phyloP scores from a whole-genome alignment of 2,329 filamentous ascomycete genomes.

The Phyllosticta citriasiana region DNA sequence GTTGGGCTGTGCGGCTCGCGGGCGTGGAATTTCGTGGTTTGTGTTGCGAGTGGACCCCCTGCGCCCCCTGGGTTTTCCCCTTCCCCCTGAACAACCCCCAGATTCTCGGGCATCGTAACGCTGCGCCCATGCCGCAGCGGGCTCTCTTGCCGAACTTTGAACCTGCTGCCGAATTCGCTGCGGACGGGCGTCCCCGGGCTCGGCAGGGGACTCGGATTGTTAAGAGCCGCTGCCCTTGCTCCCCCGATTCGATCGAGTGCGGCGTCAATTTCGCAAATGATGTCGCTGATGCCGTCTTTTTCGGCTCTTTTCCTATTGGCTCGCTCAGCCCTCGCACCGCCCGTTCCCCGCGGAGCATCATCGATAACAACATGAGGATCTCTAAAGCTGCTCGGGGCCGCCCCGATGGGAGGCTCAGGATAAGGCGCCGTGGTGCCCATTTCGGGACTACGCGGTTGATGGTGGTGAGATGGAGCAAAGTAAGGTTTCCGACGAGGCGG shows the following conservation, averaged over 20 bases:
- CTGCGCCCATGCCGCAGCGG: background rate
- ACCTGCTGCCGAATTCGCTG: background rate
- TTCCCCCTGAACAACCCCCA: background rate
- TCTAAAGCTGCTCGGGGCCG: background rate
- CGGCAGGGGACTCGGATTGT: background rate
- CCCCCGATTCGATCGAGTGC: slow-evolving; percentile 3
- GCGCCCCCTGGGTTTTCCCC: background rate
- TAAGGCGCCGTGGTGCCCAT: background rate
- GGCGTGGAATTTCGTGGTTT: background rate
- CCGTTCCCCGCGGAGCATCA: background rate
- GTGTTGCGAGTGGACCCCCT: background rate
- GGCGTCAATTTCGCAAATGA: slow-evolving; percentile 16
- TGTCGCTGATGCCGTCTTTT: slow-evolving; percentile 13
- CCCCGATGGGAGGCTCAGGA: background rate
- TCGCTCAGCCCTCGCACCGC: background rate
- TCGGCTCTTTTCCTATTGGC: background rate
- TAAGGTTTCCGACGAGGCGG: background rate
- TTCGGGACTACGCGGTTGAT: background rate
- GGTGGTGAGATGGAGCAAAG: background rate
- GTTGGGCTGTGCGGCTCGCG: background rate
- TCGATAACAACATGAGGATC: background rate
- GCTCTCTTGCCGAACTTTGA: background rate
- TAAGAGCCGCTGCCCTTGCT: background rate
- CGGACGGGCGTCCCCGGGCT: background rate
- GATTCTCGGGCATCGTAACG: background rate